Conservation (phyloP, 176 grass and related monocot species). For the Oryza australiensis region DNA sequence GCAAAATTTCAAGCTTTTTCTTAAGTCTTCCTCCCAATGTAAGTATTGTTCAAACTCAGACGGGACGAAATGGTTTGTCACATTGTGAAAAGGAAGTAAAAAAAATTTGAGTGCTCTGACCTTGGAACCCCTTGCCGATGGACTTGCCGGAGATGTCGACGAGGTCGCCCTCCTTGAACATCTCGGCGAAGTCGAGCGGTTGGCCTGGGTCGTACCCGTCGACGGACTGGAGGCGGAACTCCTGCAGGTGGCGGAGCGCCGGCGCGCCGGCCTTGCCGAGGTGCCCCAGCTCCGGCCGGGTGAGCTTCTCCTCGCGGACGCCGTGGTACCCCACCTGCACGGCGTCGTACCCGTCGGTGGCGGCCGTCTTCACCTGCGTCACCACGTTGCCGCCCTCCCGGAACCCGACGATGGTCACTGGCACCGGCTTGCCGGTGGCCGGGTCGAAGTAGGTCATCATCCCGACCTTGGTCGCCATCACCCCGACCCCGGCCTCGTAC, state of each 20-base stretch:
- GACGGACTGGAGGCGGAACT: conserved; percentile 75
- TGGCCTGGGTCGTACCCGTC: conserved; percentile 76
- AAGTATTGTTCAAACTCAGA: not conserved
- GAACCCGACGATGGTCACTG: conserved; percentile 86
- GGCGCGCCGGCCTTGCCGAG: conserved; percentile 82
- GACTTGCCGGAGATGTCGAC: conserved; percentile 85
- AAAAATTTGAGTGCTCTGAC: conserved; percentile 9
- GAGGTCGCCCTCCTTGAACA: conserved; percentile 95
- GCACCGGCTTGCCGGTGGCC: conserved; percentile 57
- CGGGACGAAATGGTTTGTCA: not conserved
- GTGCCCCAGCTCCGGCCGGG: conserved; percentile 87
- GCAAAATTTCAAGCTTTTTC: not conserved
- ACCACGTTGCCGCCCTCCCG: conserved; percentile 82
- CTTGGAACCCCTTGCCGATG: conserved; percentile 99
- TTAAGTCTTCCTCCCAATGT: not conserved
- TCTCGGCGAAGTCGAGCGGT: conserved; percentile 56
- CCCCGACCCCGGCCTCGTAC: conserved; percentile 69
- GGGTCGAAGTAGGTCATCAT: conserved; percentile 96
- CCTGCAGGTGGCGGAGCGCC: conserved; percentile 79
- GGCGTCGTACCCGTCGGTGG: conserved; percentile 86
- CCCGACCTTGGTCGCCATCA: conserved; percentile 94
- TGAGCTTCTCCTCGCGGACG: conserved; percentile 90
- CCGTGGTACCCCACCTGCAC: conserved; percentile 92
- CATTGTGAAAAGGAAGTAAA: not conserved
- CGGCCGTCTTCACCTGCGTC: conserved; percentile 80